Conservation (phyloP, 805 yeast genomes). For the Kazachstania taianensis region DNA sequence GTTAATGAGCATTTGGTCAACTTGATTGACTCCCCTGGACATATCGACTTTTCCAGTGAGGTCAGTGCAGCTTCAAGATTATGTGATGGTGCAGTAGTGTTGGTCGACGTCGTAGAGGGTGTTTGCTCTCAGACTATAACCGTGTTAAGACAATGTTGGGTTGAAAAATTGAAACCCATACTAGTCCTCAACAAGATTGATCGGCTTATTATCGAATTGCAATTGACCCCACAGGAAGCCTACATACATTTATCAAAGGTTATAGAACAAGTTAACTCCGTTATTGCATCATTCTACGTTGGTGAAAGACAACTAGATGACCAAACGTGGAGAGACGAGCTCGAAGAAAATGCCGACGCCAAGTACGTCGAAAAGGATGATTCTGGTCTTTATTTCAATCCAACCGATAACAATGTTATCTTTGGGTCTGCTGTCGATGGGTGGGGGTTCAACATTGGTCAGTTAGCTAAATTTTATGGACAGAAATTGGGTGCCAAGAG, state of each 20-base stretch:
- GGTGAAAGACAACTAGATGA: slow-evolving; percentile 92
- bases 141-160: slow-evolving; percentile 91
- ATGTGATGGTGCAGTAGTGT: slow-evolving; percentile 93
- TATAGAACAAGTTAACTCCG: slow-evolving; percentile 90
- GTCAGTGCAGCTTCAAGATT: slow-evolving; percentile 92
- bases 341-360: slow-evolving; percentile 36
- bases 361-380: slow-evolving; percentile 70
- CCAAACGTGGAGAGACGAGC: slow-evolving; percentile 58
- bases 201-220: slow-evolving; percentile 70
- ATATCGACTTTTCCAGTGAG: slow-evolving; percentile 91
- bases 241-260: slow-evolving; percentile 66
- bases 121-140: slow-evolving; percentile 96
- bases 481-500: slow-evolving; percentile 77
- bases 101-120: slow-evolving; percentile 96
- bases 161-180: slow-evolving; percentile 79
- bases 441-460: slow-evolving; percentile 91
- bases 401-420: slow-evolving; percentile 78
- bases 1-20: slow-evolving; percentile 77
- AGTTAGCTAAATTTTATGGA: slow-evolving; percentile 80
- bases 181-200: slow-evolving; percentile 88
- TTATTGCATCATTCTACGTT: slow-evolving; percentile 83
- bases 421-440: slow-evolving; percentile 92
- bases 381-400: slow-evolving; percentile 74
- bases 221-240: slow-evolving; percentile 76
- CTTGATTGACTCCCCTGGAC: slow-evolving; percentile 98